phyloP scores from a whole-genome alignment of 2,329 filamentous ascomycete genomes.

The Alternaria burnsii region DNA sequence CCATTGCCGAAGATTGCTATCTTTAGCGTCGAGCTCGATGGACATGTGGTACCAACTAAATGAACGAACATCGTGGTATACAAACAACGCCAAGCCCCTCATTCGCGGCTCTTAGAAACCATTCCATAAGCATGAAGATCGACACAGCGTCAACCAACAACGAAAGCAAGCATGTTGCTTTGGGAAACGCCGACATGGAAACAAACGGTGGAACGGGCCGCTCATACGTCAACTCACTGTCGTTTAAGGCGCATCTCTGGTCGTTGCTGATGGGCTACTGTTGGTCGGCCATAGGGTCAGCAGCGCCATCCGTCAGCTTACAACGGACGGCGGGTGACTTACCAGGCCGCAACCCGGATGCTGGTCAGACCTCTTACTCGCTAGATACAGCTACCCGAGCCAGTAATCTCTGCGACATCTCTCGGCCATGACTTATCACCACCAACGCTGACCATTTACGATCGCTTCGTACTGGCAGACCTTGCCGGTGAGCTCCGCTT shows the following conservation, averaged over 20 bases:
- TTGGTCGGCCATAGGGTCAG: neutral
- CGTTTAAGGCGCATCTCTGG: neutral
- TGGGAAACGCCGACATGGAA: neutral
- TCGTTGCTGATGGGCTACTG: neutral
- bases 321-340: neutral
- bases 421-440: neutral
- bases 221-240: neutral
- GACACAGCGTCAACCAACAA: neutral
- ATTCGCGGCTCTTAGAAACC: neutral
- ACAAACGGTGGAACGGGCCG: neutral
- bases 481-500: neutral
- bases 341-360: neutral
- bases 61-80: neutral
- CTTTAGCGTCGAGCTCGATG: slow-evolving; percentile 12
- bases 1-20: slow-evolving; percentile 37
- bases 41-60: neutral
- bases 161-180: neutral
- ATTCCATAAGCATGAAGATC: neutral
- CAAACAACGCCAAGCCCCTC: neutral
- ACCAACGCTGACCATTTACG: neutral
- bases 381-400: neutral
- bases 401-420: neutral
- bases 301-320: slow-evolving; percentile 7
- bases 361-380: neutral
- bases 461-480: neutral